Conservation (phyloP, 1,284 basidiomycete species). For the Porogramme epimiltina region DNA sequence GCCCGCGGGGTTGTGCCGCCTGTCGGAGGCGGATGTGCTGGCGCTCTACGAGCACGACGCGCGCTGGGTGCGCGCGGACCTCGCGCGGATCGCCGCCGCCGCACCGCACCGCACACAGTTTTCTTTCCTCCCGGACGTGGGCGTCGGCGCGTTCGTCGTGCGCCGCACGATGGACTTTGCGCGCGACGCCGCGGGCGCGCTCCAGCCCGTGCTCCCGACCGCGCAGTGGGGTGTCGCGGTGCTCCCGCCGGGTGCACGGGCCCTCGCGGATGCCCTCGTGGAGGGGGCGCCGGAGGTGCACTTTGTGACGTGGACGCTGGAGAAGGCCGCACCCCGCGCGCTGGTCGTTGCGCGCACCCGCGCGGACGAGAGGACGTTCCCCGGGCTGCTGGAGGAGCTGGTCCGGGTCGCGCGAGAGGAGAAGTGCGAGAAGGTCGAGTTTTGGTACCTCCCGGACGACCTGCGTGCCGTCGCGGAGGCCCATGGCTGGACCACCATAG, state of each 20-base stretch:
- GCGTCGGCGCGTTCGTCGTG: constrained; percentile 47
- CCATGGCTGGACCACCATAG: constrained; percentile 40
- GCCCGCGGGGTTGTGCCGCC: constrained; percentile 11
- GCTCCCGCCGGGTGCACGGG: constrained; percentile 4
- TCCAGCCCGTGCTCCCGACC: constrained; percentile 16
- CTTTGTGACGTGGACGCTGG: constrained; percentile 58
- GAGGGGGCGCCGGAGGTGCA: constrained; percentile 5
- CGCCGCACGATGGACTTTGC: constrained; percentile 24
- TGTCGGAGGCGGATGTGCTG: constrained; percentile 23
- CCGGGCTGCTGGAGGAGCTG: constrained; percentile 40
- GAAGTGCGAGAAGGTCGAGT: constrained; percentile 48
- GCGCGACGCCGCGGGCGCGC: neutral
- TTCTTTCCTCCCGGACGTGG: constrained; percentile 46
- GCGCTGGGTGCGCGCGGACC: constrained; percentile 23
- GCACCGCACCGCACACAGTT: constrained; percentile 30
- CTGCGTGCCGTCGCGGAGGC: constrained; percentile 36
- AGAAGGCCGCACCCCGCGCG: constrained; percentile 30
- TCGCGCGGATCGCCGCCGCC: constrained; percentile 7
- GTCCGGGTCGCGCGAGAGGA: constrained; percentile 40
- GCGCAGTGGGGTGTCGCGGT: constrained; percentile 45
- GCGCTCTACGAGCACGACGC: constrained; percentile 26
- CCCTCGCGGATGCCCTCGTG: constrained; percentile 7
- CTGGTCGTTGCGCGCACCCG: constrained; percentile 55
- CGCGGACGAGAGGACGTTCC: constrained; percentile 38
- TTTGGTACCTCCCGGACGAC: constrained; percentile 51